Evolutionary conservation across 2,329 filamentous ascomycete genomes (phyloP).

Genomic region (Pseudohalonectria lignicola): DNA sequence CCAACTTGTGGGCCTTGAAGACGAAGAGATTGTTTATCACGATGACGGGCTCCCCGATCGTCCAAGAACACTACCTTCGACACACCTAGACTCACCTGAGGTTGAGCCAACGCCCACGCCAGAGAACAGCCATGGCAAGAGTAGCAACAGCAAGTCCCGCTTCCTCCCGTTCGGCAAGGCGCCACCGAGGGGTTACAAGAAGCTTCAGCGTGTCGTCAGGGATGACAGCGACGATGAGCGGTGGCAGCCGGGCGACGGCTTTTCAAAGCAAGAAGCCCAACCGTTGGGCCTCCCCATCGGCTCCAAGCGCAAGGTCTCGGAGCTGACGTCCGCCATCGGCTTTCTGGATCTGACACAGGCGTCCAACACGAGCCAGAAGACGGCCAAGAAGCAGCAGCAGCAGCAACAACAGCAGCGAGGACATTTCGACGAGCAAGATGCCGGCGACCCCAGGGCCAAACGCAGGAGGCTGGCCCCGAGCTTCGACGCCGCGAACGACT

Average conservation of each 20-base stretch:
- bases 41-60: too few relatives aligned
- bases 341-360: background rate
- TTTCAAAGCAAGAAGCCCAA: background rate
- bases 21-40: too few relatives aligned
- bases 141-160: background rate
- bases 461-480: background rate
- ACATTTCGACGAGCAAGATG: too few relatives aligned
- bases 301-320: slow-evolving; percentile 2
- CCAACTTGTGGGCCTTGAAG: too few relatives aligned
- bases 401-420: too few relatives aligned
- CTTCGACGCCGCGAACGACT: background rate
- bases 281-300: background rate
- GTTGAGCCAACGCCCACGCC: too few relatives aligned
- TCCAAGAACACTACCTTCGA: too few relatives aligned
- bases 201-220: background rate
- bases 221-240: background rate
- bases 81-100: too few relatives aligned
- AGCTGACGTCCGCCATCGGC: background rate
- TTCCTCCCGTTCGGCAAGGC: background rate
- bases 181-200: background rate
- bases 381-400: too few relatives aligned
- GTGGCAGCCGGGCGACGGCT: slow-evolving; percentile 2
- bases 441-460: background rate
- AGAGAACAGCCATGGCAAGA: too few relatives aligned
- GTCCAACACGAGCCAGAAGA: too few relatives aligned